Percentiles rank a stretch among this genome's conserved stretches.
Evolutionary conservation across 202 grass and related monocot species (phyloP).

Genomic region (Saccharum hybrid): DNA sequence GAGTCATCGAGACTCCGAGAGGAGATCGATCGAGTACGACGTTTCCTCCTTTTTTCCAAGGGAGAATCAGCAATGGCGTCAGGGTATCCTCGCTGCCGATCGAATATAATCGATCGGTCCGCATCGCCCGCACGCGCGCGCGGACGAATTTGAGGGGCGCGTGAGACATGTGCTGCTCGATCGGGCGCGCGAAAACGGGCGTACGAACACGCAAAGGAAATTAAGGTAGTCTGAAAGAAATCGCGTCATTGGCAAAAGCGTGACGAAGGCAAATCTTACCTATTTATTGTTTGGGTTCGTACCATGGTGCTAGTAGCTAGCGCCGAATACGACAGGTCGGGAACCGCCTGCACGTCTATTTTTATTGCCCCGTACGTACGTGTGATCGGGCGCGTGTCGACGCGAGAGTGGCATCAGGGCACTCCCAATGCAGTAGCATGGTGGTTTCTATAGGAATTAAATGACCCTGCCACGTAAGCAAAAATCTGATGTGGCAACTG

Average conservation of each 20-base stretch:
- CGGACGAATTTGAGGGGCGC: neutral
- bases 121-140: neutral
- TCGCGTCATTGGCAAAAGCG: neutral
- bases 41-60: neutral
- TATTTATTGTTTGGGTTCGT: neutral
- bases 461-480: too few relatives aligned
- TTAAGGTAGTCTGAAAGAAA: neutral
- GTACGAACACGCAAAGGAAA: neutral
- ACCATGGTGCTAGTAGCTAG: neutral
- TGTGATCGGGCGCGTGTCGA: too few relatives aligned
- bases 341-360: too few relatives aligned
- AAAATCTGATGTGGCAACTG: too few relatives aligned
- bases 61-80: neutral
- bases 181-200: neutral
- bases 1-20: too few relatives aligned
- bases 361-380: too few relatives aligned
- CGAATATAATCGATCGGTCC: too few relatives aligned
- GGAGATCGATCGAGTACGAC: neutral
- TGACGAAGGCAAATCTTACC: conserved; percentile 11
- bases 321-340: neutral
- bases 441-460: too few relatives aligned
- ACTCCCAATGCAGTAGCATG: too few relatives aligned
- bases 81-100: neutral
- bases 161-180: neutral
- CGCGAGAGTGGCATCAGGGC: too few relatives aligned